Evolutionary conservation across 805 yeast species (phyloP).

Genomic region (Metschnikowia cubensis): DNA sequence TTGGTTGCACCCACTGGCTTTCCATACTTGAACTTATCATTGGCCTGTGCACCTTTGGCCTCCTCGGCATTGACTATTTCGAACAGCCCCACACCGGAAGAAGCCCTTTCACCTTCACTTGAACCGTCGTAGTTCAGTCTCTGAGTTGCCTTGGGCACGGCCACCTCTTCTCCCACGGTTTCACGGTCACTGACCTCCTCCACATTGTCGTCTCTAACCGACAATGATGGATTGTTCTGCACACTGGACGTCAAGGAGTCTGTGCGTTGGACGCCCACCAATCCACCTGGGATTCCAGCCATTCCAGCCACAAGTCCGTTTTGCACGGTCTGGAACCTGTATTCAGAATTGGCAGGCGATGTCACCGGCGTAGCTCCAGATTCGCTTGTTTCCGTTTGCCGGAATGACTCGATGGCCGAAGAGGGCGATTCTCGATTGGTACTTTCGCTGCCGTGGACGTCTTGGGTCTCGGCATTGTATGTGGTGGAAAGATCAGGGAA

Average conservation of each 20-base stretch:
- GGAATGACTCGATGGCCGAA: conserved; percentile 27
- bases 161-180: conserved; percentile 24
- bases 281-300: conserved; percentile 43
- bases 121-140: conserved; percentile 13
- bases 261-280: conserved; percentile 54
- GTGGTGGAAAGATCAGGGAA: conserved; percentile 35
- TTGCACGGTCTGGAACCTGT: conserved; percentile 35
- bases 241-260: conserved; percentile 86
- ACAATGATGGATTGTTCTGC: conserved; percentile 85
- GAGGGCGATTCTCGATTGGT: conserved; percentile 31
- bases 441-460: conserved; percentile 16
- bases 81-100: conserved; percentile 49
- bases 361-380: conserved; percentile 45
- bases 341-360: conserved; percentile 47
- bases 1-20: conserved; percentile 10
- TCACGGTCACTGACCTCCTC: conserved; percentile 43
- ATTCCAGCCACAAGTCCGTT: conserved; percentile 36
- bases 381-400: conserved; percentile 28
- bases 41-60: conserved; percentile 21
- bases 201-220: conserved; percentile 72
- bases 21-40: neutral
- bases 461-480: conserved; percentile 9
- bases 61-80: conserved; percentile 53
- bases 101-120: conserved; percentile 36
- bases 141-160: conserved; percentile 3